Base-by-base conservation (phyloP, 106 monocot genomes). In the Platanthera guangdongensis region DNA sequence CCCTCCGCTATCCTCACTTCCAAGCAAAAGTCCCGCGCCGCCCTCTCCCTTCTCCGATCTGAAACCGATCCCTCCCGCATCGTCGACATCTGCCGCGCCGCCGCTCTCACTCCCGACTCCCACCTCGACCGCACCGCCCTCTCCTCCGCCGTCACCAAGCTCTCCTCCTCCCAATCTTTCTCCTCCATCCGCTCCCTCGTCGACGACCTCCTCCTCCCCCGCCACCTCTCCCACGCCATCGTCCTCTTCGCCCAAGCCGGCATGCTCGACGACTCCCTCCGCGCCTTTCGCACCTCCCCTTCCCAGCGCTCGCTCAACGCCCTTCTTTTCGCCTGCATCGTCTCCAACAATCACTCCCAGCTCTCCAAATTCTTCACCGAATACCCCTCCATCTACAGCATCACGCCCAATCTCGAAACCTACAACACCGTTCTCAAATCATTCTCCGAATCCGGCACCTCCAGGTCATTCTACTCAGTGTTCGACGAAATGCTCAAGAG, bases 361-460 rank as follows among this genome's bases (percentile, higher is more conserved):
- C 82, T 82, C 47, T 62, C 74, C 30, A 53, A 81, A 15, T 45
- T 87, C 74, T 90, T 88, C 83, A 80, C 71, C 6, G 87, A 87
- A 0, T 80, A 89, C 71, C 80, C 90, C 7, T 4, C 65, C 1
- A 57, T 81, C 11, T 62, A 89, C 69, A 47, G 76, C 9, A 51
- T 96, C 47, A 15, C 54, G 14, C 91, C 93, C 14, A 74, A 97
- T 68, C 52, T 89, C 6, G 81, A 83, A 6, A 89, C 93, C 6
- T 97, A 82, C 82, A 93, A 93, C 82, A 84, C 87, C 49, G 76
- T 97, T 5, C 75, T 93, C 76, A 91, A 91, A 77, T 79, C 91
- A n/a, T 89, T 91, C 54, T 80, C 81, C 18, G 87, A 88, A 53
- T 89, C 89, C 0, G 91, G 89, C 11, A 81, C 87, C 6, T 76